phyloP scores from a whole-genome alignment of 345 rosid genomes.

The Hypericum androsaemum region DNA sequence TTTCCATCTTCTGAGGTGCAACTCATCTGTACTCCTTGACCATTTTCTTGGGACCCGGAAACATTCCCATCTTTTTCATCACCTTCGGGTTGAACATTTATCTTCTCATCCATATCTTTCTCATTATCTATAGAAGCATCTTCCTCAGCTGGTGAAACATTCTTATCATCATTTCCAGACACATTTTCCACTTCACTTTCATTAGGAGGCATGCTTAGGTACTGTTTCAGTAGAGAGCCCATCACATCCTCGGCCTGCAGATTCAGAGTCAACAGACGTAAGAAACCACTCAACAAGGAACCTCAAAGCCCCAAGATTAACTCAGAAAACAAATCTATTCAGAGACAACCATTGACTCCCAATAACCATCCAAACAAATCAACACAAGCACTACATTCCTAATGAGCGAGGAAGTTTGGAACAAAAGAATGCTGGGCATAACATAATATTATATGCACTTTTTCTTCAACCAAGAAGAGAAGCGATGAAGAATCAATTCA shows the following conservation, averaged over 20 bases:
- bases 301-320: background rate
- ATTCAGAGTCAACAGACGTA: slow-evolving; percentile 7
- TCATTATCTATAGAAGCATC: slow-evolving; percentile 11
- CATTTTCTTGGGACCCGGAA: slow-evolving; percentile 19
- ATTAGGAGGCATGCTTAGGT: slow-evolving; percentile 36
- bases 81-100: slow-evolving; percentile 26
- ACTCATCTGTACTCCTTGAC: slow-evolving; percentile 31
- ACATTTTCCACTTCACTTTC: slow-evolving; percentile 24
- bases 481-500: slow-evolving; percentile 3
- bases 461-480: background rate
- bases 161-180: slow-evolving; percentile 19
- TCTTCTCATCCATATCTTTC: slow-evolving; percentile 19
- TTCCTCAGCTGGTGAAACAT: slow-evolving; percentile 23
- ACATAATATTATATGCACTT: background rate
- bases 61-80: slow-evolving; percentile 14
- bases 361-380: too few species aligned
- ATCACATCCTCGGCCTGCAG: slow-evolving; percentile 86
- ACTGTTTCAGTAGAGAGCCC: slow-evolving; percentile 69
- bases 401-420: too few species aligned
- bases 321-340: background rate
- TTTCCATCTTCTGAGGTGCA: slow-evolving; percentile 23
- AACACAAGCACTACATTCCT: too few species aligned
- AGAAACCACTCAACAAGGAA: slow-evolving; percentile 4
- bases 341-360: too few species aligned
- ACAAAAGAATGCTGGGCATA: background rate